Percentiles rank a stretch among this genome's conserved stretches.
phyloP scores from a whole-genome alignment of 805 yeast species.

The Metschnikowia gelsemii region DNA sequence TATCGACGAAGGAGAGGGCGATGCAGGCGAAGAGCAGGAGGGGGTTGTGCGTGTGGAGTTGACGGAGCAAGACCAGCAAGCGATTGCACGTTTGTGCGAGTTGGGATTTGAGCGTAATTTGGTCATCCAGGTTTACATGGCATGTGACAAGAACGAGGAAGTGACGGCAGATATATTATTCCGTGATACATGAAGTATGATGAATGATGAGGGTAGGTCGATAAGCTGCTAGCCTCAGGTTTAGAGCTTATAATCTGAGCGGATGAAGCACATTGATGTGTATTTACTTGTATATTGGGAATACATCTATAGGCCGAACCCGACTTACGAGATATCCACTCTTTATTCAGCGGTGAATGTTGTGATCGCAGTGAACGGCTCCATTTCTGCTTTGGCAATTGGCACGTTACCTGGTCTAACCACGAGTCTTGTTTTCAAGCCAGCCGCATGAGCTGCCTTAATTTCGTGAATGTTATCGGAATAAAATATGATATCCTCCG shows the following conservation, averaged over 20 bases:
- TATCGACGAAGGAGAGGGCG: slow-evolving; percentile 38
- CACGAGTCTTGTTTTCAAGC: slow-evolving; percentile 58
- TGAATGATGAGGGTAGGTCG: background rate
- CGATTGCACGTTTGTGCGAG: slow-evolving; percentile 87
- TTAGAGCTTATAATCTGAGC: too few relatives aligned
- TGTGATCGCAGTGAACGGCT: slow-evolving; percentile 7
- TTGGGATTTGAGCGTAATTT: slow-evolving; percentile 86
- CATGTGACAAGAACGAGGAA: slow-evolving; percentile 97
- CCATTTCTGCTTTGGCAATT: slow-evolving; percentile 37
- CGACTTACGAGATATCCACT: too few relatives aligned
- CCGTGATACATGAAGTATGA: slow-evolving; percentile 30
- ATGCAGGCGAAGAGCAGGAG: slow-evolving; percentile 29
- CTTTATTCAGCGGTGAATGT: slow-evolving; percentile 7
- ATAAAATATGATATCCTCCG: slow-evolving; percentile 53
- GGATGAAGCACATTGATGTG: too few relatives aligned
- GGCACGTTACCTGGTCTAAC: slow-evolving; percentile 74
- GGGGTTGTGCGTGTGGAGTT: slow-evolving; percentile 55
- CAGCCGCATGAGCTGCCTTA: slow-evolving; percentile 67
- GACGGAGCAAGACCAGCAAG: slow-evolving; percentile 81
- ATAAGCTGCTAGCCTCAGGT: too few relatives aligned
- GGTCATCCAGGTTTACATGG: slow-evolving; percentile 92
- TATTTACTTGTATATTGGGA: slow-evolving; percentile 4
- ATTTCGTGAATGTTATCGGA: slow-evolving; percentile 83
- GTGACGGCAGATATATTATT: slow-evolving; percentile 91
- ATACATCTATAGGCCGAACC: too few relatives aligned